Percentiles rank a stretch among this genome's conserved stretches.
phyloP scores from a whole-genome alignment of 495 filamentous ascomycete species.

The Diplogelasinospora grovesii region DNA sequence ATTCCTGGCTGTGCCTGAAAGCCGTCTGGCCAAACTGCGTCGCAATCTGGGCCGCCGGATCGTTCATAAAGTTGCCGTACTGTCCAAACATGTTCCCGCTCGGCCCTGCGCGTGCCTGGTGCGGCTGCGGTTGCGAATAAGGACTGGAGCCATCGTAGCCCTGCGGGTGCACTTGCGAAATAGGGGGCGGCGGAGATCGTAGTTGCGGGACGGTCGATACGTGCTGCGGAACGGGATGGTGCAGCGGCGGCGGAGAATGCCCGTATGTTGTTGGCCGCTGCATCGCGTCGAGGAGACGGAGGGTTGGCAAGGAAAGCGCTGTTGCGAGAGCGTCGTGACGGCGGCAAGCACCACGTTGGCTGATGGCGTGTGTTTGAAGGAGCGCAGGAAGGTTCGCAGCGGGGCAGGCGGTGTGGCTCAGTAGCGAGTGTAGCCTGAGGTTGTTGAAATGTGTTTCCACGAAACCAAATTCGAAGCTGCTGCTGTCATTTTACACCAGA shows the following conservation, averaged over 20 bases:
- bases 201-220: slow-evolving; percentile 98
- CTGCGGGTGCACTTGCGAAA: slow-evolving; percentile 61
- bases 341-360: too few species aligned
- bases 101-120: slow-evolving; percentile 31
- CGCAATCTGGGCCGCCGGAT: slow-evolving; percentile 93
- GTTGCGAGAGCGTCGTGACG: too few species aligned
- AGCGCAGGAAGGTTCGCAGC: too few species aligned
- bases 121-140: slow-evolving; percentile 54
- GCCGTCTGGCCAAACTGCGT: slow-evolving; percentile 91
- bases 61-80: slow-evolving; percentile 87
- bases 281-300: slow-evolving; percentile 57
- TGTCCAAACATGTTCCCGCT: slow-evolving; percentile 55
- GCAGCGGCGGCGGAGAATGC: slow-evolving; percentile 89
- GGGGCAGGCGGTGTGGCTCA: too few species aligned
- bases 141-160: slow-evolving; percentile 72
- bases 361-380: too few species aligned
- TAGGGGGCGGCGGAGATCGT: slow-evolving; percentile 86
- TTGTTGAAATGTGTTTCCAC: slow-evolving; percentile 36
- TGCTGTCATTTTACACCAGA: slow-evolving; percentile 21
- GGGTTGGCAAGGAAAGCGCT: too few species aligned
- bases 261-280: slow-evolving; percentile 71
- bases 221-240: slow-evolving; percentile 97
- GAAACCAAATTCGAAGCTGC: slow-evolving; percentile 16
- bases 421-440: slow-evolving; percentile 3
- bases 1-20: slow-evolving; percentile 80